Conservation (phyloP, 768 basidiomycete genomes). For the Lanmaoa pseudosensibilis region DNA sequence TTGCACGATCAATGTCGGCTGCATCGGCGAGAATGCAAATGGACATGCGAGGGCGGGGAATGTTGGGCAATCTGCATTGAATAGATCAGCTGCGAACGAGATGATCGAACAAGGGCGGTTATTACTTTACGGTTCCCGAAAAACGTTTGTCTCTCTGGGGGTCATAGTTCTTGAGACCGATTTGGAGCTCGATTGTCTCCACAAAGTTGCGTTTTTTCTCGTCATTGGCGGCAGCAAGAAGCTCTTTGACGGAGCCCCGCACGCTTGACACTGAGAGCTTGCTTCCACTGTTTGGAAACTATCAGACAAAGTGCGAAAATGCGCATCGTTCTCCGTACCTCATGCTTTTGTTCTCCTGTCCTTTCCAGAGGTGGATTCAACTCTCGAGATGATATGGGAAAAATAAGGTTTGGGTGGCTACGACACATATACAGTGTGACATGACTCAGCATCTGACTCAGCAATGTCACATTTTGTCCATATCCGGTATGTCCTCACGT, state of each 20-base stretch:
- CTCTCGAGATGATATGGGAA: conserved; percentile 23
- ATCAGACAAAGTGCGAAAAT: background rate
- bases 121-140: conserved; percentile 95
- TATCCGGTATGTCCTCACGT: conserved; percentile 7
- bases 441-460: too few relatives aligned
- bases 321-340: conserved; percentile 21
- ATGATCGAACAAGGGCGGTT: background rate
- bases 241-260: conserved; percentile 94
- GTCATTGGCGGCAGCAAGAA: conserved; percentile 78
- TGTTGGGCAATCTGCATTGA: conserved; percentile 76
- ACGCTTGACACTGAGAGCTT: conserved; percentile 99
- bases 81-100: background rate
- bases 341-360: conserved; percentile 30
- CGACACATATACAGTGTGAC: conserved; percentile 37
- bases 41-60: conserved; percentile 98
- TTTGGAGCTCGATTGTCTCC: conserved; percentile 95
- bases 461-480: conserved; percentile 12
- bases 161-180: conserved; percentile 98
- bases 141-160: conserved; percentile 99
- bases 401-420: conserved; percentile 35
- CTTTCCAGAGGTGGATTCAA: conserved; percentile 15
- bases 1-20: conserved; percentile 96
- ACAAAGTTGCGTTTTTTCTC: conserved; percentile 93
- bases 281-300: conserved; percentile 36
- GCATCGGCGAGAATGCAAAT: conserved; percentile 99